These are phyloP conservation scores for Fusarium praegraminearum DNA, from an alignment of 2,329 filamentous ascomycete species.

Conservation along the genomic window DNA sequence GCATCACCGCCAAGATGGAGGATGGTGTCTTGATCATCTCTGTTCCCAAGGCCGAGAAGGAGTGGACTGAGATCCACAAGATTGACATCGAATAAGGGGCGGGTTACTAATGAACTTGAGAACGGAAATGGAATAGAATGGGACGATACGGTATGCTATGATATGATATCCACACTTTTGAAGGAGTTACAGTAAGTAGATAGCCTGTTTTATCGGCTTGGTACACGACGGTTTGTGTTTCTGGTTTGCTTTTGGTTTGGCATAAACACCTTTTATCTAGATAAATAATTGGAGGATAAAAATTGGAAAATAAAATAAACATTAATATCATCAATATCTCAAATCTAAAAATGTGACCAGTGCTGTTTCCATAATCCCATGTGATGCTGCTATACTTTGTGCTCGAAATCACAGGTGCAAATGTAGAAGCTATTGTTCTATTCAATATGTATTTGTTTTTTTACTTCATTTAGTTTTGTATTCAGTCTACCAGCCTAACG, in stretches of 20 bases:
- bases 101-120: background rate
- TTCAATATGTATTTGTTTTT: conserved; percentile 1
- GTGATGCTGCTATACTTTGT: background rate
- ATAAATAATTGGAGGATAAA: conserved; percentile 12
- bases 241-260: background rate
- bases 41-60: conserved; percentile 78
- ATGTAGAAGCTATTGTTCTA: background rate
- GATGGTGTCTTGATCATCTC: conserved; percentile 81
- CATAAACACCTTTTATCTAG: background rate
- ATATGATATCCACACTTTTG: conserved; percentile 26
- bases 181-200: conserved; percentile 33
- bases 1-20: conserved; percentile 80
- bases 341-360: background rate
- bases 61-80: conserved; percentile 72
- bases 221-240: background rate
- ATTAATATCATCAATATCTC: background rate
- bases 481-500: conserved; percentile 40
- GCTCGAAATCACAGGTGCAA: background rate
- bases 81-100: conserved; percentile 66
- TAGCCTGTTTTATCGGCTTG: conserved; percentile 9
- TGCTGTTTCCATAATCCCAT: background rate
- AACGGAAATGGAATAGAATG: background rate
- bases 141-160: conserved; percentile 8
- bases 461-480: conserved; percentile 21
- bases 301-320: conserved; percentile 10